Conservation (phyloP, 2,329 filamentous ascomycete species). For the Penicillium frequentans region DNA sequence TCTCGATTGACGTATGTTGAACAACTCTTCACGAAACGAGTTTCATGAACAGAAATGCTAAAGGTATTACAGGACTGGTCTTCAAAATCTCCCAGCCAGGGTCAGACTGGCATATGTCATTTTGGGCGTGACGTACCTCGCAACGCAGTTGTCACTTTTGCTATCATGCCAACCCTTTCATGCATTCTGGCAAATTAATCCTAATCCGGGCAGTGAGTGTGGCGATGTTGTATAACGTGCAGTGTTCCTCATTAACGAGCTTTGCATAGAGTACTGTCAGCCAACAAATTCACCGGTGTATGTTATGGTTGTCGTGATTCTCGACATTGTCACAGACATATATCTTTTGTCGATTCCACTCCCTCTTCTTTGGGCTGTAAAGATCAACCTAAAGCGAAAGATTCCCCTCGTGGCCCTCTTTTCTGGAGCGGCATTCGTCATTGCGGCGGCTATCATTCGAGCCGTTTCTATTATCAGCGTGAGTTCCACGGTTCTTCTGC, state of each 20-base stretch:
- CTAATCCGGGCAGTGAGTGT: slow-evolving; percentile 55
- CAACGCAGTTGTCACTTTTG: slow-evolving; percentile 49
- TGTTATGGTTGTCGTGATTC: slow-evolving; percentile 48
- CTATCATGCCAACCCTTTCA: slow-evolving; percentile 55
- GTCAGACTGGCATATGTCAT: slow-evolving; percentile 53
- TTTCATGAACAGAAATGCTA: background rate
- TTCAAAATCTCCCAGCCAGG: slow-evolving; percentile 40
- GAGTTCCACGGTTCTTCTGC: background rate
- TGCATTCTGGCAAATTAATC: slow-evolving; percentile 60
- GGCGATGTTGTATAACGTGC: too few relatives aligned
- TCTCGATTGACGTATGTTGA: slow-evolving; percentile 49
- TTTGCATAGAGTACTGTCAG: slow-evolving; percentile 44
- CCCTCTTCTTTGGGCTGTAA: slow-evolving; percentile 56
- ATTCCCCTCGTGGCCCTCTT: slow-evolving; percentile 54
- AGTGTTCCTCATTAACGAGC: background rate
- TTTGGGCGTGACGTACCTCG: slow-evolving; percentile 49
- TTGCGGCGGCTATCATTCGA: slow-evolving; percentile 53
- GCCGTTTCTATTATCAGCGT: slow-evolving; percentile 49
- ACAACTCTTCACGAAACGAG: background rate
- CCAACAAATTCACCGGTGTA: slow-evolving; percentile 49
- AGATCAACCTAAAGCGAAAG: slow-evolving; percentile 50
- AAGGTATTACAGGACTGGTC: slow-evolving; percentile 33
- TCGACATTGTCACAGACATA: slow-evolving; percentile 57
- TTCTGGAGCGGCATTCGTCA: slow-evolving; percentile 55
- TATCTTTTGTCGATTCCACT: slow-evolving; percentile 60